A percentile compares a stretch with the other conserved stretches of the same genome.
Evolutionary conservation across 345 rosid species (phyloP).

Genomic region (Pistacia atlantica): DNA sequence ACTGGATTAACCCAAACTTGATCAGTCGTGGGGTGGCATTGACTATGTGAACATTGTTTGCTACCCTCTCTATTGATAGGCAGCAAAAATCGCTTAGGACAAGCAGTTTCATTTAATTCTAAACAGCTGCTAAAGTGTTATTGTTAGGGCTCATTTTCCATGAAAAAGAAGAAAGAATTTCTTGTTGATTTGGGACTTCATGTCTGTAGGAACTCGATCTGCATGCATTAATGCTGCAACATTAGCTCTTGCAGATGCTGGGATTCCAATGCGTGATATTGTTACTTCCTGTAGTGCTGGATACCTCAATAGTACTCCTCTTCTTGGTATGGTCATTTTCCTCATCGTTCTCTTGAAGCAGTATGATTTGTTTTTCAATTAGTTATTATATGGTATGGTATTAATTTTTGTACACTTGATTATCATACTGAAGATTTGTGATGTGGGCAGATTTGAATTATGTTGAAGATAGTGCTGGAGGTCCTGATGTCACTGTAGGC

Average conservation of each 20-base stretch:
- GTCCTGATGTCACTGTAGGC: constrained; percentile 92
- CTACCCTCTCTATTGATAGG: neutral
- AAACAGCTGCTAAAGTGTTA: neutral
- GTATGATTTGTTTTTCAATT: neutral
- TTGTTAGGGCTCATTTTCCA: neutral
- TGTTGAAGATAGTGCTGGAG: constrained; percentile 95
- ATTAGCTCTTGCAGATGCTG: constrained; percentile 96
- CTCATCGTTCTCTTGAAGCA: neutral
- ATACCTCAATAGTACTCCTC: constrained; percentile 81
- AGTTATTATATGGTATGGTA: neutral
- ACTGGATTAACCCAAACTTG: neutral
- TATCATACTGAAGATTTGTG: neutral
- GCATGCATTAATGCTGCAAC: constrained; percentile 99
- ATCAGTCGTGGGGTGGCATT: neutral
- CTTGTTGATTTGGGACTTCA: neutral
- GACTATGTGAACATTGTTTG: neutral
- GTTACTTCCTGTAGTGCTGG: constrained; percentile 97
- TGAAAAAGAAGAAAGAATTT: neutral
- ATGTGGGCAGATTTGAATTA: constrained; percentile 72
- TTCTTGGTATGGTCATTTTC: constrained; percentile 56
- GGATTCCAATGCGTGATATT: constrained; percentile 95
- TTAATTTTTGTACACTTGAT: neutral
- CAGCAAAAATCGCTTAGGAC: neutral
- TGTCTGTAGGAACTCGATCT: constrained; percentile 73
- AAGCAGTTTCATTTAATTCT: neutral